Conservation (phyloP, 371 early-diverging fungal genomes). For the Apophysomyces variabilis region DNA sequence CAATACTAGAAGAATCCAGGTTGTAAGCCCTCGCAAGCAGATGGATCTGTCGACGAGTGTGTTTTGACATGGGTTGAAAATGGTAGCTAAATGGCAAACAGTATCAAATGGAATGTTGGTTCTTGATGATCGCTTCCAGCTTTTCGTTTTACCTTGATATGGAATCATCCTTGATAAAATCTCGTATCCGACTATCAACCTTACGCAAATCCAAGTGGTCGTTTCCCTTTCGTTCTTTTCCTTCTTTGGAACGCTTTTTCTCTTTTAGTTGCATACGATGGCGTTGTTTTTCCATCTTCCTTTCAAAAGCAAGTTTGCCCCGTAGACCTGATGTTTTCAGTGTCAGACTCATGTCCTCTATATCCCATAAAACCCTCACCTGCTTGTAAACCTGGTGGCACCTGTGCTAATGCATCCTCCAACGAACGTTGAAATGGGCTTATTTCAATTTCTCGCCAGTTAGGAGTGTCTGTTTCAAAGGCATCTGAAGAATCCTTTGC, state of each 20-base stretch:
- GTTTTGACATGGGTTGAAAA: conserved; percentile 59
- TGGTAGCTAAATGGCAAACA: conserved; percentile 33
- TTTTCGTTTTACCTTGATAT: conserved; percentile 32
- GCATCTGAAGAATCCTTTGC: conserved; percentile 2
- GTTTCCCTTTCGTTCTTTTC: conserved; percentile 14
- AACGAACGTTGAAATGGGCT: conserved; percentile 13
- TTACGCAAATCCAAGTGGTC: conserved; percentile 22
- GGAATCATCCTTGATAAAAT: conserved; percentile 41
- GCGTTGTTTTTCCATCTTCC: conserved; percentile 9
- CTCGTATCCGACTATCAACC: conserved; percentile 40
- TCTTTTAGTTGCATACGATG: conserved; percentile 13
- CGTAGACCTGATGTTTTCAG: background rate
- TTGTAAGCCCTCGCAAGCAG: conserved; percentile 56
- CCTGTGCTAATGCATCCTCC: conserved; percentile 19
- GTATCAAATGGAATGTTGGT: background rate
- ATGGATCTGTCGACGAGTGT: conserved; percentile 56
- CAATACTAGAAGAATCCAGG: conserved; percentile 53
- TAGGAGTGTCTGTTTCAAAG: conserved; percentile 21
- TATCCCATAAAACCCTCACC: conserved; percentile 17
- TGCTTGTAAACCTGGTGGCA: conserved; percentile 32
- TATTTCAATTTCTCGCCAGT: conserved; percentile 18
- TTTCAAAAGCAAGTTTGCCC: background rate
- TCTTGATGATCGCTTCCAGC: background rate
- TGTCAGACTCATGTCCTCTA: conserved; percentile 9
- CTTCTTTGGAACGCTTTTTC: conserved; percentile 17